A percentile compares a stretch with the other conserved stretches of the same genome.
Evolutionary conservation across 2,329 filamentous ascomycete species (phyloP).

Genomic region (Apiospora saccharicola): DNA sequence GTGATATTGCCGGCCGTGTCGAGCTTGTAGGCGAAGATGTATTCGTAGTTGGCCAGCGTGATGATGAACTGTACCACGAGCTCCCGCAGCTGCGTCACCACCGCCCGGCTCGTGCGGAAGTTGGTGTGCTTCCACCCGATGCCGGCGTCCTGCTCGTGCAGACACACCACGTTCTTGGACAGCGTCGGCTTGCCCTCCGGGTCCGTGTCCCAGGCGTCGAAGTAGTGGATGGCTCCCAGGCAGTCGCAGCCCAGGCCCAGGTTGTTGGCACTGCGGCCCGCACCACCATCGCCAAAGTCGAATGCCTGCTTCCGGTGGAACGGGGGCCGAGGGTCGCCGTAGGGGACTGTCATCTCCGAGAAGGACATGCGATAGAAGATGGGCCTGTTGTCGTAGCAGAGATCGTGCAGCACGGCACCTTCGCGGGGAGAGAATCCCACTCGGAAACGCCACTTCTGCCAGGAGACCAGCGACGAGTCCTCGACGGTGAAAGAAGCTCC

Average conservation of each 20-base stretch:
- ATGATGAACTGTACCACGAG: conserved; percentile 73
- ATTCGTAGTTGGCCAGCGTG: conserved; percentile 76
- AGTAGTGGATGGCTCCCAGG: conserved; percentile 69
- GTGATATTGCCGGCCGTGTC: conserved; percentile 68
- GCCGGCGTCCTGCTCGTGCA: conserved; percentile 75
- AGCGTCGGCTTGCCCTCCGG: conserved; percentile 60
- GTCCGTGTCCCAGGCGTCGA: conserved; percentile 59
- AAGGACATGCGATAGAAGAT: conserved; percentile 66
- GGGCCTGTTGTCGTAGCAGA: conserved; percentile 66
- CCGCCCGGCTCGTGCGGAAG: conserved; percentile 67
- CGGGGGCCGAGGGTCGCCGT: conserved; percentile 67
- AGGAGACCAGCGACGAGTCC: conserved; percentile 41
- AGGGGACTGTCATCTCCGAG: conserved; percentile 70
- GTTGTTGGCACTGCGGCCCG: conserved; percentile 71
- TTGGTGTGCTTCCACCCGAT: conserved; percentile 77
- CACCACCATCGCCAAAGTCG: conserved; percentile 72
- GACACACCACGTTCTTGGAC: conserved; percentile 68
- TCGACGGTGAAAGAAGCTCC: conserved; percentile 44
- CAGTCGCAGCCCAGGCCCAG: conserved; percentile 73
- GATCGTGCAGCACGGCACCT: conserved; percentile 67
- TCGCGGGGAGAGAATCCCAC: conserved; percentile 69
- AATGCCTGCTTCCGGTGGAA: conserved; percentile 74
- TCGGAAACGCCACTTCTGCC: conserved; percentile 63
- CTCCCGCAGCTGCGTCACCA: conserved; percentile 67
- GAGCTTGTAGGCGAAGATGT: conserved; percentile 71